Percentiles rank a stretch among this genome's conserved stretches.
Evolutionary conservation across 1,284 basidiomycete species (phyloP).

Genomic region (Leccinum cinnamomeum): DNA sequence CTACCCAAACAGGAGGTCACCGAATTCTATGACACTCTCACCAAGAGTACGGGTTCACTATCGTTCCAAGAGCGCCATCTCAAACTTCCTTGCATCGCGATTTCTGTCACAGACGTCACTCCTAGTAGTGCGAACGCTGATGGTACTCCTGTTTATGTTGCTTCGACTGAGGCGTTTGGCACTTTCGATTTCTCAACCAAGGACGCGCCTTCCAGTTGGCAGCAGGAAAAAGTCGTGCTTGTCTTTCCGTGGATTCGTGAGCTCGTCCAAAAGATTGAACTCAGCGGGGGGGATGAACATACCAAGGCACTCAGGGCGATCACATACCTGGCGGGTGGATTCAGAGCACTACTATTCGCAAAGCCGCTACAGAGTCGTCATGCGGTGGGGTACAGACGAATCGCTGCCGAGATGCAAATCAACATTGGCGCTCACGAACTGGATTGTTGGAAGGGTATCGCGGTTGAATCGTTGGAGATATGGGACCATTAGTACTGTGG

Average conservation of each 20-base stretch:
- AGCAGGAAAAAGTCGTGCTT: not conserved
- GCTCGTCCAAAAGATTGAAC: not conserved
- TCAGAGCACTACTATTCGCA: not conserved
- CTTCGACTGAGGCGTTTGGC: constrained; percentile 4
- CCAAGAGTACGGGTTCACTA: not conserved
- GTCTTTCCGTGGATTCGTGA: constrained; percentile 18
- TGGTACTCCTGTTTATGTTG: not conserved
- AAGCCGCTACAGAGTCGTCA: not conserved
- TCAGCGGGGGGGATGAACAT: not conserved
- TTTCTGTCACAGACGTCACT: not conserved
- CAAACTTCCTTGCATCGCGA: constrained; percentile 15
- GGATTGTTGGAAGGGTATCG: not conserved
- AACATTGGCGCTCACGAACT: not conserved
- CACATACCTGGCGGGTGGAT: not conserved
- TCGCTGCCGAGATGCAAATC: not conserved
- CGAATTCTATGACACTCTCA: not conserved
- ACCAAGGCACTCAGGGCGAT: not conserved
- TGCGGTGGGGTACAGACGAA: not conserved
- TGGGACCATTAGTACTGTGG: constrained; percentile 1
- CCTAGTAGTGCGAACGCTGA: not conserved
- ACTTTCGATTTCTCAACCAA: not conserved
- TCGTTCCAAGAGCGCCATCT: constrained; percentile 10
- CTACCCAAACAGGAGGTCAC: not conserved
- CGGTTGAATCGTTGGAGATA: not conserved
- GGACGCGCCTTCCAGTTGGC: not conserved